Evolutionary conservation across 1,284 basidiomycete species (phyloP).

Genomic region (Ceratobasidium sp.): DNA sequence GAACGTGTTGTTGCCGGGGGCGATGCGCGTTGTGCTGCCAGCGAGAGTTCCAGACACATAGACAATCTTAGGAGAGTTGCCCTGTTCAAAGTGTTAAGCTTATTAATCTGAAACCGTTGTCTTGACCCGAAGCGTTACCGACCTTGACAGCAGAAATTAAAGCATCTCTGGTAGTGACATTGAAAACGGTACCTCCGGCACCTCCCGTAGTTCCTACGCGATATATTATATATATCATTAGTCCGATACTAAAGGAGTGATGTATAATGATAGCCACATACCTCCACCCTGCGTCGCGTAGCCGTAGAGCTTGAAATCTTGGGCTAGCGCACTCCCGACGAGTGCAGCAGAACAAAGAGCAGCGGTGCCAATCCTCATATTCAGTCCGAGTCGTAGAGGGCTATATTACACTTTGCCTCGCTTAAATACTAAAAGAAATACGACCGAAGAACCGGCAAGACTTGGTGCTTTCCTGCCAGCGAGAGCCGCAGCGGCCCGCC

Average conservation of each 20-base stretch:
- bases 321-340: slow-evolving; percentile 19
- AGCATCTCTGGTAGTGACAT: slow-evolving; percentile 28
- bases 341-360: slow-evolving; percentile 16
- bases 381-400: background rate
- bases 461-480: background rate
- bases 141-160: slow-evolving; percentile 36
- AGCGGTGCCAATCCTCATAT: slow-evolving; percentile 13
- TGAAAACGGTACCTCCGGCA: slow-evolving; percentile 25
- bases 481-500: slow-evolving; percentile 13
- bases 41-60: slow-evolving; percentile 55
- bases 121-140: background rate
- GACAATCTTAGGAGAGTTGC: slow-evolving; percentile 64
- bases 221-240: background rate
- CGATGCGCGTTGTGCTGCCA: slow-evolving; percentile 24
- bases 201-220: slow-evolving; percentile 32
- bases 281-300: slow-evolving; percentile 35
- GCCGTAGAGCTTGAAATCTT: slow-evolving; percentile 37
- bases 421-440: background rate
- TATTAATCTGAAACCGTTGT: background rate
- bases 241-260: background rate
- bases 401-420: background rate
- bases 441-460: slow-evolving; percentile 1
- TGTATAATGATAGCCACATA: background rate
- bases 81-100: slow-evolving; percentile 42
- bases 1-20: slow-evolving; percentile 31